A percentile compares a stretch with the other conserved stretches of the same genome.
These are phyloP conservation scores for Geotrichum reessii DNA, from an alignment of 1,139 yeast genomes.

Conservation along the genomic window DNA sequence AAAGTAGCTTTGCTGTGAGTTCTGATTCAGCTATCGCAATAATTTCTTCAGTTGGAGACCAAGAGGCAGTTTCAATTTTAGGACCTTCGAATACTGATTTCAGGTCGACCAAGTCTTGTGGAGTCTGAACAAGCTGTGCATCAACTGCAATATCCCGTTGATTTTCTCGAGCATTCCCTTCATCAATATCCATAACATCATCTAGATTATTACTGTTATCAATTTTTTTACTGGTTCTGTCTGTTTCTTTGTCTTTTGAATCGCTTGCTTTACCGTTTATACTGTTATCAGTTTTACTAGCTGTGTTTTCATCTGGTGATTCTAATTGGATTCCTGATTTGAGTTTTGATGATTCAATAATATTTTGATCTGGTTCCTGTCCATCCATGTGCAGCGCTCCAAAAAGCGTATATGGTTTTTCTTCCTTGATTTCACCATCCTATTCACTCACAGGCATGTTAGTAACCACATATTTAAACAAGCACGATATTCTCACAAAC, in stretches of 20 bases:
- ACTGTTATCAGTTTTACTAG: background rate
- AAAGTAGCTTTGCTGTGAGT: constrained; percentile 12
- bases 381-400: constrained; percentile 34
- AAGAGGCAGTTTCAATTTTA: constrained; percentile 24
- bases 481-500: background rate
- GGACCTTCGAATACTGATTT: constrained; percentile 15
- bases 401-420: constrained; percentile 34
- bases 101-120: constrained; percentile 12
- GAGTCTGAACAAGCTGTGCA: constrained; percentile 12
- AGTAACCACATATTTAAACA: constrained; percentile 1
- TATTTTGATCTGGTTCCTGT: constrained; percentile 23
- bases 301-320: background rate
- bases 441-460: constrained; percentile 1
- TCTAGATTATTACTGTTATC: constrained; percentile 4
- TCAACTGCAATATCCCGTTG: constrained; percentile 15
- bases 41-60: constrained; percentile 24
- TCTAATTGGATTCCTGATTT: constrained; percentile 1
- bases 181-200: constrained; percentile 17
- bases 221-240: background rate
- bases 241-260: background rate
- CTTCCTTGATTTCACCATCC: constrained; percentile 24
- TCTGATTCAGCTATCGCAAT: constrained; percentile 23
- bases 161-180: background rate
- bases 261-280: background rate
- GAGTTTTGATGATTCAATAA: background rate